phyloP scores from a whole-genome alignment of 2,329 filamentous ascomycete genomes.

The Colletotrichum neosansevieriae region DNA sequence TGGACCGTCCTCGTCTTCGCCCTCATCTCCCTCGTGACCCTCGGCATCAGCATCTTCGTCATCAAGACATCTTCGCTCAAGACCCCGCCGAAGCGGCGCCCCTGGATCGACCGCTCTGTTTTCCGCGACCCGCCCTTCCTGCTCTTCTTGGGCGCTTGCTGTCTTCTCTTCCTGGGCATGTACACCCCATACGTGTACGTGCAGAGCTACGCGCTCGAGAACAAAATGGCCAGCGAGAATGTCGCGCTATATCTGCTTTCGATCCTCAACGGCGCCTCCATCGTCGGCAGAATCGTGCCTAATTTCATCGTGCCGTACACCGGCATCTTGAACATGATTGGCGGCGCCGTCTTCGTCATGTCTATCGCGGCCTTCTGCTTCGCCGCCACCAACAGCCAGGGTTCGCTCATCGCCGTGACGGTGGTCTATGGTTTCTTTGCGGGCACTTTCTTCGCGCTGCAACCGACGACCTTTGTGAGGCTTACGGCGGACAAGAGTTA shows the following conservation, averaged over 20 bases:
- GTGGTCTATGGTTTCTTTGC: conserved; percentile 41
- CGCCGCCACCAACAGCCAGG: conserved; percentile 30
- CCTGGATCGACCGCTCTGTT: conserved; percentile 45
- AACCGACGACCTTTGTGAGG: conserved; percentile 51
- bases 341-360: conserved; percentile 41
- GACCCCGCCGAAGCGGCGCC: conserved; percentile 26
- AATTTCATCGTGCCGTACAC: conserved; percentile 49
- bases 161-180: conserved; percentile 58
- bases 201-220: conserved; percentile 55
- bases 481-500: conserved; percentile 48
- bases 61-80: conserved; percentile 36
- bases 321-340: conserved; percentile 50
- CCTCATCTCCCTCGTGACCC: conserved; percentile 29
- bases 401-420: conserved; percentile 35
- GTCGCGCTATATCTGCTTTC: conserved; percentile 57
- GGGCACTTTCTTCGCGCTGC: conserved; percentile 54
- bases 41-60: conserved; percentile 26
- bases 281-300: conserved; percentile 59
- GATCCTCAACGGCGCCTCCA: conserved; percentile 59
- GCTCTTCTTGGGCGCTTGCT: conserved; percentile 50
- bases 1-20: conserved; percentile 36
- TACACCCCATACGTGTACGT: conserved; percentile 64
- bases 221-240: conserved; percentile 43
- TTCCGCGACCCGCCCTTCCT: conserved; percentile 55
- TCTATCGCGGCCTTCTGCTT: conserved; percentile 29